Percentiles rank a stretch among this genome's conserved stretches.
phyloP scores from a whole-genome alignment of 352 stramenopile species.

The Blastocystis sp. region DNA sequence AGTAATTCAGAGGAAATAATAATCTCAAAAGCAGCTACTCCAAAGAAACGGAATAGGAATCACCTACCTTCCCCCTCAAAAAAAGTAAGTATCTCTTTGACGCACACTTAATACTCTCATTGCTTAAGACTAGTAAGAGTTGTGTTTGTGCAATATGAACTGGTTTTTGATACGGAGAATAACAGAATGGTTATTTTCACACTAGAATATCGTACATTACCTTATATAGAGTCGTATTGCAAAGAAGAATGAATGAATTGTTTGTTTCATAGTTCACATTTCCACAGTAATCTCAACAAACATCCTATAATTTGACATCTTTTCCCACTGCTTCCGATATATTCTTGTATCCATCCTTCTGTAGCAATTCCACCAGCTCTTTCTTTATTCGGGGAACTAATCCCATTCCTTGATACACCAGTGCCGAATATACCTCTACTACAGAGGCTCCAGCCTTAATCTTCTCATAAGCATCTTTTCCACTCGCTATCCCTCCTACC shows the following conservation, averaged over 20 bases:
- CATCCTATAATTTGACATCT: slow-evolving; percentile 58
- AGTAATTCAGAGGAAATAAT: not conserved
- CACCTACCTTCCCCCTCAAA: not conserved
- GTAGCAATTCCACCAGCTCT: slow-evolving; percentile 75
- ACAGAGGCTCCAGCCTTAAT: slow-evolving; percentile 87
- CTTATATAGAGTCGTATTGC: not conserved
- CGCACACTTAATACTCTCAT: not conserved
- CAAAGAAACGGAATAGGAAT: not conserved
- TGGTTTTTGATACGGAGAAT: not conserved
- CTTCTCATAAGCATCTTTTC: slow-evolving; percentile 92
- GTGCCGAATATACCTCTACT: slow-evolving; percentile 85
- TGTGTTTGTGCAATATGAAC: not conserved
- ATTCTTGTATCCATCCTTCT: slow-evolving; percentile 73
- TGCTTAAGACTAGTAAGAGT: not conserved
- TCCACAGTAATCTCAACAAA: not conserved
- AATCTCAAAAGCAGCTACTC: not conserved
- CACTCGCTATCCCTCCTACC: slow-evolving; percentile 81
- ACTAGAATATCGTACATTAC: not conserved
- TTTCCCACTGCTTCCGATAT: slow-evolving; percentile 78
- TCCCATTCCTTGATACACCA: slow-evolving; percentile 81
- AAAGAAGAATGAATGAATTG: not conserved
- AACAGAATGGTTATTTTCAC: not conserved
- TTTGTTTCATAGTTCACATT: not conserved
- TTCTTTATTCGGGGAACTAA: slow-evolving; percentile 78
- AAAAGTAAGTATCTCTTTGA: not conserved